Conservation (phyloP, 345 rosid genomes). For the Lagerstroemia speciosa region DNA sequence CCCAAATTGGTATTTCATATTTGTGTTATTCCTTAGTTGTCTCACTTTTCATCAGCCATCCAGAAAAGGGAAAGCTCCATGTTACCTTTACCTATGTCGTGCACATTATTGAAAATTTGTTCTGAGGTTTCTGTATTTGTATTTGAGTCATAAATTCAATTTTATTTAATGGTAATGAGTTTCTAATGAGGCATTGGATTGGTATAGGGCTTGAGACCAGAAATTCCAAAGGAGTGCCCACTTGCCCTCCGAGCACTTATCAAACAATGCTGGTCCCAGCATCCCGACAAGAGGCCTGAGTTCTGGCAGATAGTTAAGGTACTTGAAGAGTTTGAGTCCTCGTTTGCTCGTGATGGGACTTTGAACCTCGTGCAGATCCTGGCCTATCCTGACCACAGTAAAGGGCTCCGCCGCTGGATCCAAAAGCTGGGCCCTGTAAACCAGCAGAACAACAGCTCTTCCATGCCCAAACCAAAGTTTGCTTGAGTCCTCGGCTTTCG, state of each 20-base stretch:
- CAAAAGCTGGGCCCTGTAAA: conserved; percentile 62
- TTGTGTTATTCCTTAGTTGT: not conserved
- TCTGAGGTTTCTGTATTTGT: not conserved
- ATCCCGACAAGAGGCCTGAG: conserved; percentile 89
- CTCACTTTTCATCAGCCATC: not conserved
- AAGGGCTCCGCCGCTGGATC: conserved; percentile 74
- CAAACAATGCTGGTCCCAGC: conserved; percentile 85
- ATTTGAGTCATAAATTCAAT: too few relatives aligned
- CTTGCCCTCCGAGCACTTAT: conserved; percentile 79
- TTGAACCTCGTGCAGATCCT: conserved; percentile 38
- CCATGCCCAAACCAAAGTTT: conserved; percentile 57
- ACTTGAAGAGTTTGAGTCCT: conserved; percentile 63
- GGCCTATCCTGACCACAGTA: conserved; percentile 64
- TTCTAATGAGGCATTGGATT: conserved; percentile 1
- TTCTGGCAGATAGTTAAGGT: conserved; percentile 92
- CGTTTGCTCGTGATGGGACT: conserved; percentile 58
- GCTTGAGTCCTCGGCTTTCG: conserved; percentile 19
- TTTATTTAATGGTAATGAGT: not conserved
- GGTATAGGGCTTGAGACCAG: conserved; percentile 71
- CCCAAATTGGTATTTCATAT: too few relatives aligned
- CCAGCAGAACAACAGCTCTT: conserved; percentile 26
- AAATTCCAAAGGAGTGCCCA: conserved; percentile 58
- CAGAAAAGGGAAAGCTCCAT: not conserved
- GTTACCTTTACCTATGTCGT: not conserved
- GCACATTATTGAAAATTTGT: not conserved